Base-by-base conservation (phyloP, 2,329 filamentous ascomycete genomes). In the Venturia aucupariae region DNA sequence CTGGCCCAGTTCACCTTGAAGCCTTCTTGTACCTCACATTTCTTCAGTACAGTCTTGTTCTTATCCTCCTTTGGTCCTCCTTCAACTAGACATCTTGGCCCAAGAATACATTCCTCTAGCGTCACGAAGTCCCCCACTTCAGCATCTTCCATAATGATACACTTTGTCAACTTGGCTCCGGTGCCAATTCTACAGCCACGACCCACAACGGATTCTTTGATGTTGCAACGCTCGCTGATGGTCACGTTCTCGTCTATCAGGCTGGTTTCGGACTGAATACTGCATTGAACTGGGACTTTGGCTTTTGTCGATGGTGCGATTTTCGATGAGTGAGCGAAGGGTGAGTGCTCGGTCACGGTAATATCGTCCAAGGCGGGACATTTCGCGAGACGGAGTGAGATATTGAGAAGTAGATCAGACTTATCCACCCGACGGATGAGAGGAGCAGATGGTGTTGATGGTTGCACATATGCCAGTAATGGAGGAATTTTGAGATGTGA, bases 161-260 rank as follows among this genome's bases (percentile, higher is more conserved):
- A 97, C 68, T 92, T 85, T n/a, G 86, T 87, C 55, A 99, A 77
- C 68, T 92, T 90, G 38, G 89, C 91, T n/a, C 92, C 91, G 69
- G 88, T 86, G 67, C 87, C 86, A 68, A 99, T 93, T 70, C 90
- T 88, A 74, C 91, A 96, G 70, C 90, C 91, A 4, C 90, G 86
- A 2, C 94, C 94, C 48, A 99, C 85, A 38, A 97, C 90, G 44
- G 83, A 89, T 75, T 96, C 91, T 75, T 96, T 97, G 77, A 99
- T 89, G n/a, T 92, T 89, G 30, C 86, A 88, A 74, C 93, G 93
- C 70, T 93, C 90, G 71, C 93, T 90, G 0, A 97, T 86, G 0
- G 87, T 91, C 48, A 95, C 91, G 71, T 97, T 97, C 65, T 93
- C 90, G 0, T 86, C 93, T 44, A 97, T 84, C 2, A 97, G 81